Evolutionary conservation across 139 green algal genomes (phyloP).

Genomic region (Ulvella scutata): DNA sequence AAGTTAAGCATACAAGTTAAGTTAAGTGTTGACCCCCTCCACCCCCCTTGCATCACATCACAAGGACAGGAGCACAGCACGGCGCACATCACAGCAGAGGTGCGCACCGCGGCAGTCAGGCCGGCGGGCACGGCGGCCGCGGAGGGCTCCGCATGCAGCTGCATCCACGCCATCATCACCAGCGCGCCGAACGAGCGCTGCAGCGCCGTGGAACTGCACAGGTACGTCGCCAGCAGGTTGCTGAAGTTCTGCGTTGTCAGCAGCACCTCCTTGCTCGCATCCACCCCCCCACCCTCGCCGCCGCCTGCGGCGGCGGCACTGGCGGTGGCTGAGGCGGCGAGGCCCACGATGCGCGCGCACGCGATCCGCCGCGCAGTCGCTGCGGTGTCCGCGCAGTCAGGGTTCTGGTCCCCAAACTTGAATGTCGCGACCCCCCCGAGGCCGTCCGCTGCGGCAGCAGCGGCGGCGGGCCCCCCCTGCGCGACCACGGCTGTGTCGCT

Average conservation of each 20-base stretch:
- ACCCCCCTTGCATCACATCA: no score
- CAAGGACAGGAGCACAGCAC: no score
- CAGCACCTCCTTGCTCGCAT: not conserved
- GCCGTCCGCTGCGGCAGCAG: not conserved
- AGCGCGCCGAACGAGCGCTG: not conserved
- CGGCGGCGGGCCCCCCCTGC: slow-evolving; percentile 3
- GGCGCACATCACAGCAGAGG: not conserved
- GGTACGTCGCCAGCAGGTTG: not conserved
- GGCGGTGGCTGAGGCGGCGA: not conserved
- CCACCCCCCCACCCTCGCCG: not conserved
- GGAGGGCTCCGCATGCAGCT: not conserved
- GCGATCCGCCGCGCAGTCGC: not conserved
- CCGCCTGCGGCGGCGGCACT: not conserved
- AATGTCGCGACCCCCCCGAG: not conserved
- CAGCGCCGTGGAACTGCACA: not conserved
- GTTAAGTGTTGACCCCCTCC: no score
- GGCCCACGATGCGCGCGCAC: not conserved
- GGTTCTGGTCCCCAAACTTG: not conserved
- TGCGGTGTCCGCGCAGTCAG: not conserved
- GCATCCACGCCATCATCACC: not conserved
- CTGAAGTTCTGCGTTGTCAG: not conserved
- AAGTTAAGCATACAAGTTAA: no score
- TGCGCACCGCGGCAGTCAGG: not conserved
- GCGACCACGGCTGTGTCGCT: slow-evolving; percentile 4
- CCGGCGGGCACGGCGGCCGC: not conserved